Evolutionary conservation across 305 asterid genomes (phyloP), one percentile per base, ranked within the genome.

Genomic region (Fraxinus ornus): DNA sequence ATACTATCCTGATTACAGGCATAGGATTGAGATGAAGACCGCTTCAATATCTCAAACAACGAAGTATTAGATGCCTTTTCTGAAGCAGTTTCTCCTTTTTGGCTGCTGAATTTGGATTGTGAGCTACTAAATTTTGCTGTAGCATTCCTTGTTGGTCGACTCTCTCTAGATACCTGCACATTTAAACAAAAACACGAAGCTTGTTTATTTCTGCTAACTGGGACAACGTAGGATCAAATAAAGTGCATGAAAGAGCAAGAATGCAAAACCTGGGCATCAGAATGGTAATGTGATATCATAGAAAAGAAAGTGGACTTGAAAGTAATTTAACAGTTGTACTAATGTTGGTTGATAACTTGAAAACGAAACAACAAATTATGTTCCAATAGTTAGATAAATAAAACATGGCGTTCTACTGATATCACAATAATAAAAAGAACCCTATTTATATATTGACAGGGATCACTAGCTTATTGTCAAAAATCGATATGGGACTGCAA

Each of bases 11-110:
- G 84, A 79, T 85, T 86, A 75, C 82, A 82, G 17, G 72, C 86
- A 37, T 80, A 66, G 60, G 92, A 70, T 66, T 79, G 83, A 3
- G 84, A 77, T 22, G 97, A 88, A 9, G 94, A 88, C 82, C 84
- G 91, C 89, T 87, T 94, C 89, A 95, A 82, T 83, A 92, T 76
- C 78, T 95, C 99, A 15, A 94, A 88, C 86, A 93, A 82, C 7
- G 98, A 92, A 72, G 90, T 87, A 60, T 76, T 87, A 15, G 93
- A 83, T 36, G 80, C 80, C 55, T 82, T 84, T 84, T 76, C 91
- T 8, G 80, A 81, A 81, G 80, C 85, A 83, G 83, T 81, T 47
- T 83, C 86, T 79, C 80, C 83, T 60, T 79, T 83, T 81, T 78
- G 90, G 78, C 81, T 86, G 78, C 82, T 88, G 12, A 35, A 81